A percentile compares a stretch with the other conserved stretches of the same genome.
Conservation (phyloP, 2,329 filamentous ascomycete species). For the Septoria linicola region DNA sequence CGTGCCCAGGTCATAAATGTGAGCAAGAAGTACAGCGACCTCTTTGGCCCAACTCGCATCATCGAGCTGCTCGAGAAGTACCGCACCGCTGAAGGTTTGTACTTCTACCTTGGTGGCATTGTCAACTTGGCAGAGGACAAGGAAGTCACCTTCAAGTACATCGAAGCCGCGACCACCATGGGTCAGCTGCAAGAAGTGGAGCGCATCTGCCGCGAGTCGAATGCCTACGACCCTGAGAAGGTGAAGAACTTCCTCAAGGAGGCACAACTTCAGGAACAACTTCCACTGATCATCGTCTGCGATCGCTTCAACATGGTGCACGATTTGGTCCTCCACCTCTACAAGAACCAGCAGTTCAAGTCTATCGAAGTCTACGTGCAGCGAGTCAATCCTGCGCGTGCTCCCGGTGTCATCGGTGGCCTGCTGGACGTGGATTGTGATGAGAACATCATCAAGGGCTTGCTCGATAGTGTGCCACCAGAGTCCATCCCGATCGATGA, state of each 20-base stretch:
- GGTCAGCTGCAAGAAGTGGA: slow-evolving; percentile 93
- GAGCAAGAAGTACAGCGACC: slow-evolving; percentile 95
- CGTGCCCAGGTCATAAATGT: slow-evolving; percentile 71
- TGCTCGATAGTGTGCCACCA: slow-evolving; percentile 80
- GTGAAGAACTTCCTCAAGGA: slow-evolving; percentile 99
- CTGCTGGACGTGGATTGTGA: slow-evolving; percentile 96
- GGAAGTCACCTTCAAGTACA: slow-evolving; percentile 99
- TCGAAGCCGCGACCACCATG: slow-evolving; percentile 93
- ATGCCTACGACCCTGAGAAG: slow-evolving; percentile 85
- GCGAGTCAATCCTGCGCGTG: slow-evolving; percentile 86
- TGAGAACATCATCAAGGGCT: slow-evolving; percentile 89
- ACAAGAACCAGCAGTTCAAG: slow-evolving; percentile 99
- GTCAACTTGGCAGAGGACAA: slow-evolving; percentile 94
- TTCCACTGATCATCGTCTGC: slow-evolving; percentile 96
- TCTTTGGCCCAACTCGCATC: slow-evolving; percentile 80
- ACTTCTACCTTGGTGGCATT: slow-evolving; percentile 97
- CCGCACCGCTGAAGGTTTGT: slow-evolving; percentile 92
- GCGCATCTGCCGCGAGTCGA: slow-evolving; percentile 81
- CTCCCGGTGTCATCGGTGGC: slow-evolving; percentile 89
- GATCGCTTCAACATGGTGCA: slow-evolving; percentile 99
- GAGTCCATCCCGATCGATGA: slow-evolving; percentile 88
- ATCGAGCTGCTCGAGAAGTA: slow-evolving; percentile 97
- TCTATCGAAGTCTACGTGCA: slow-evolving; percentile 98
- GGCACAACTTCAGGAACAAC: slow-evolving; percentile 83
- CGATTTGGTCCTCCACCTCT: slow-evolving; percentile 91